Evolutionary conservation across 2,329 filamentous ascomycete species (phyloP).

Genomic region (Cordyceps javanica): DNA sequence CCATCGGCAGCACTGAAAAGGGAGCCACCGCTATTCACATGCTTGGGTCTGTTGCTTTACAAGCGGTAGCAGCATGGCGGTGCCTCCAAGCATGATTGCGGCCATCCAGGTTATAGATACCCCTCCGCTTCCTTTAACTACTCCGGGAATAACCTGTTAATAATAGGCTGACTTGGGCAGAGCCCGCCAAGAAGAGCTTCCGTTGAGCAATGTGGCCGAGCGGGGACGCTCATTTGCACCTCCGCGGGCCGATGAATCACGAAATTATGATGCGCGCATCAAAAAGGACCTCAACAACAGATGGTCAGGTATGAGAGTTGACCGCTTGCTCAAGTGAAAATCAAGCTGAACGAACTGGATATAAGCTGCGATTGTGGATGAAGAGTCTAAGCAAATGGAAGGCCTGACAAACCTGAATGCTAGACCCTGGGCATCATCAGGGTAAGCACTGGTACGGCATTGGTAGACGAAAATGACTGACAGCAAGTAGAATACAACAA

Average conservation of each 20-base stretch:
- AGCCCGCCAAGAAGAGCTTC: conserved; percentile 5
- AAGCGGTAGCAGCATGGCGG: background rate
- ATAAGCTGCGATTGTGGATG: conserved; percentile 2
- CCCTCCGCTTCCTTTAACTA: background rate
- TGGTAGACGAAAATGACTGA: background rate
- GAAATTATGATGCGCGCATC: background rate
- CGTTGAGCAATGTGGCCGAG: background rate
- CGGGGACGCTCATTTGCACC: background rate
- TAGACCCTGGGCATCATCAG: conserved; percentile 5
- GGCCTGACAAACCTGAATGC: background rate
- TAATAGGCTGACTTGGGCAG: conserved; percentile 9
- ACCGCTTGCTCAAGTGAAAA: too few species aligned
- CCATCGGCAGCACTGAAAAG: background rate
- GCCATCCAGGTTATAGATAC: background rate
- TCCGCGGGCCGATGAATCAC: background rate
- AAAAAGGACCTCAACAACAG: background rate
- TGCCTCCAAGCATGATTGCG: background rate
- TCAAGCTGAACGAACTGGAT: background rate
- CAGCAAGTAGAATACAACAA: background rate
- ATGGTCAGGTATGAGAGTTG: background rate
- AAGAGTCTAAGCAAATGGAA: conserved; percentile 5
- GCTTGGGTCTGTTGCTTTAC: background rate
- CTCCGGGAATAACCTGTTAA: background rate
- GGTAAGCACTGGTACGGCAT: background rate
- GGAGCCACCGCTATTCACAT: background rate